Evolutionary conservation across 2,329 filamentous ascomycete species (phyloP), one percentile per base, ranked within the genome.

Genomic region (Ilyonectria mors-panacis): DNA sequence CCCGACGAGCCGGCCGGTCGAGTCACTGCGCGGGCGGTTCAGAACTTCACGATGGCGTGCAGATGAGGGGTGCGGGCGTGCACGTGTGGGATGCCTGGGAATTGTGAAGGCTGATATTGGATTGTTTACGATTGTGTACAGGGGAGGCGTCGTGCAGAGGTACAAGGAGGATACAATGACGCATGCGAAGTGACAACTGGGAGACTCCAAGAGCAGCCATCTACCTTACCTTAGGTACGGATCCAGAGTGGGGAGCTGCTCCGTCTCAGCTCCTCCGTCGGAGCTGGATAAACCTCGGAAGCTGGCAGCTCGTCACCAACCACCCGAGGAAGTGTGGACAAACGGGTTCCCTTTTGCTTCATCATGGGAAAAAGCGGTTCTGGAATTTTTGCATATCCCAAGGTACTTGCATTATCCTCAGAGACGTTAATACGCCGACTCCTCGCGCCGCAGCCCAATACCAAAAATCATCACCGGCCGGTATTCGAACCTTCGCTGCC

Each of bases 401-500:
- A n/a, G 9, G 12, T 5, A 2, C 5, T 21, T 35, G 23, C 10
- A 4, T 48, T 7, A 13, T 39, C 15, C 8, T 28, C 45, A 19
- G 8, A 39, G 6, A 12, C 13, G 12, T 5, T 3, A 21, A 10
- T 26, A 12, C 19, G 10, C 3, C 15, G 1, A 26, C 50, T 7
- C 9, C 30, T n/a, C 7, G 10, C 10, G 7, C 12, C 1, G 4
- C 28, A 53, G 10, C 9, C 30, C 2, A 33, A 15, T 13, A 1
- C 33, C 51, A 71, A 75, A 75, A 72, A 70, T 54, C 66, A 48
- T 57, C 57, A 51, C 39, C 3, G 6, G 47, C 42, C 51, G 66
- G 74, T 75, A 33, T 76, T 76, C 74, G 74, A 76, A 76, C 74
- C 59, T 58, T 64, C 61, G 72, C 63, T 72, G 68, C 74, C 67